Base-by-base conservation (phyloP, 306 rosid species). In the Biancaea sappan region DNA sequence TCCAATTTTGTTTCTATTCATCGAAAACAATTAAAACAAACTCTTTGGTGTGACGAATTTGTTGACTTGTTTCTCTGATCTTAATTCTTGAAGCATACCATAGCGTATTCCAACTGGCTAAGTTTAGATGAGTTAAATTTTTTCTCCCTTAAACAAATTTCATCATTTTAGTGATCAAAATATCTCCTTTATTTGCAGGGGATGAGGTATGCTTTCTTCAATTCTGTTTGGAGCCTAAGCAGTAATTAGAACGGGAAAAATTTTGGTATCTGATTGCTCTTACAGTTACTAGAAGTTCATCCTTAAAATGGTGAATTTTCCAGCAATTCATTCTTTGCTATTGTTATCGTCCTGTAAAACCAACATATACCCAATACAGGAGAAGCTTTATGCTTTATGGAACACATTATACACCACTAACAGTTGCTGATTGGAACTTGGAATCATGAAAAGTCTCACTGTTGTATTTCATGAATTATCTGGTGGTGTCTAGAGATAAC, bases 191-290 rank as follows among this genome's bases (percentile, higher is more conserved):
- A 52, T 83, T 82, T 87, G 85, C 98, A 94, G 98, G 98, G 73
- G 98, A 94, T 83, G 98, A 94, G 98, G 98, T 94, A 89, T 44
- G 47, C 63, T 72, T 73, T 59, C 85, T 77, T 63, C 47, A 64
- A 24, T 78, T 66, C 40, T 66, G 32, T 64, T 64, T 50, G 21
- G 74, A 77, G 75, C 51, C 41, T 61, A 18, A 59, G 22, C 46
- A 69, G 73, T 31, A 76, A 72, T 75, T n/a, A 53, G 53, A 59
- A 64, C 70, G 70, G 76, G 69, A 43, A 58, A 64, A 10, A 29
- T 18, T 56, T 63, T 69, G 19, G 38, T 46, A 60, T 76, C 77
- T 62, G 46, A n/a, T 69, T 73, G 72, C 69, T 73, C 69, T 80
- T 76, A 35, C 71, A 68, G 10, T 63, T 66, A 26, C 65, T 1